Base-by-base conservation (phyloP, 192 early-diverging fungal species). In the Backusella macrospora region DNA sequence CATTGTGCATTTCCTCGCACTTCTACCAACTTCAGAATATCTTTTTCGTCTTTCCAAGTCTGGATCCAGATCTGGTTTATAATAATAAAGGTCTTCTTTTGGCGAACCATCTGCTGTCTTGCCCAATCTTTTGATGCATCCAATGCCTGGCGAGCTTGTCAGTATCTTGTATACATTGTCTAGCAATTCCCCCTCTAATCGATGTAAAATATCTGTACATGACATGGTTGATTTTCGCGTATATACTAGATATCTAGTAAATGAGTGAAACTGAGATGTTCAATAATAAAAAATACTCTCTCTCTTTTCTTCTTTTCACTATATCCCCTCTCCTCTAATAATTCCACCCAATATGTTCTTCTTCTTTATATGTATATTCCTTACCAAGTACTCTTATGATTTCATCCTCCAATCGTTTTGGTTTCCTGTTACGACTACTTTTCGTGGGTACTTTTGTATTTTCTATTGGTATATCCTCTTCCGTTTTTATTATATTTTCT, bases 151-250 rank as follows among this genome's bases (percentile, higher is more conserved):
- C 10, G 78, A 73, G 0, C 48, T 70, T 5, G 45, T 78, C 23
- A 85, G 43, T 23, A 78, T 67, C 10, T 73, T 66, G 2, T 1
- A 43, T 21, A 74, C 76, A 46, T 79, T 71, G 12, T 69, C 75
- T 23, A 67, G 64, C 49, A 73, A 65, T 23, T 62, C 34, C 1
- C 43, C 62, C 34, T 62, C 37, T 65, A 85, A 77, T 44, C 77
- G 73, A 18, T 65, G 74, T 45, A 65, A 62, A 2, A 85, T 72
- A 44, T 85, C 84, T 6, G 62, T 65, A 37, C 81, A 42, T 5
- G 84, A 83, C 84, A 85, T 85, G 4, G 84, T 83, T 15, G 80
- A 81, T 39, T 85, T 85, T 62, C 84, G 79, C 10, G 84, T 80
- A 77, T 75, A 79, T 7, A 81, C 83, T 38, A 67, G 26, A 73